Base-by-base conservation (phyloP, 1,284 basidiomycete genomes). In the Schizophyllum amplum region DNA sequence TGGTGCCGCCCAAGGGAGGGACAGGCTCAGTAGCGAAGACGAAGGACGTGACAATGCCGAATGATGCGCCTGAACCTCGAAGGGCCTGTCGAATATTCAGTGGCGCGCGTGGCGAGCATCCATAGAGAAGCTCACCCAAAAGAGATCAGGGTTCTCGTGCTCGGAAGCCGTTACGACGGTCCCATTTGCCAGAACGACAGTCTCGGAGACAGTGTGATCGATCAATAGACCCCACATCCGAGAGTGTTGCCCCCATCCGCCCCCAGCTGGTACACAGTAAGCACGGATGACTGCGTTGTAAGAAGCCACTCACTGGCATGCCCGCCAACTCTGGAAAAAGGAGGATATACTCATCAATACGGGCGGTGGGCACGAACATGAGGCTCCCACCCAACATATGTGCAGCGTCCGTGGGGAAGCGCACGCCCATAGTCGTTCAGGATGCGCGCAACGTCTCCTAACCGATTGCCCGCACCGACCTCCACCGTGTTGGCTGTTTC, bases 221-320 rank as follows among this genome's bases (percentile, higher is more conserved):
- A 79, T 64, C 0, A 75, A 69, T 1, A 79, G 66, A 20, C 77
- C 78, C 70, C 72, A 75, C 59, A 71, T 69, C 5, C 76, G 63
- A 6, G 66, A 67, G 4, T 63, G 59, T 24, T 59, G 58, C 2
- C 68, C 68, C 54, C 62, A 67, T 13, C 68, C 67, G 23, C 69
- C 68, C 6, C 27, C 27, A 0, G 66, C 64, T 62, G 27, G 5
- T 50, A 9, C 21, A 52, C 49, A 46, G 26, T 48, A 9, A 53
- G 52, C 24, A 17, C 42, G 4, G 20, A 42, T 25, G 24, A 25
- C 20, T 21, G 13, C 9, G 22, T 4, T n/a, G 15, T 27, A 21
- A 9, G 24, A 21, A 24, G 42, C 17, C 21, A 49, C 60, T 4
- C 23, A 57, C 58, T 54, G 2, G 56, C 22, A 54, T 69, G 67